phyloP scores from a whole-genome alignment of 371 early-diverging fungal species.

The Zychaea mexicana region DNA sequence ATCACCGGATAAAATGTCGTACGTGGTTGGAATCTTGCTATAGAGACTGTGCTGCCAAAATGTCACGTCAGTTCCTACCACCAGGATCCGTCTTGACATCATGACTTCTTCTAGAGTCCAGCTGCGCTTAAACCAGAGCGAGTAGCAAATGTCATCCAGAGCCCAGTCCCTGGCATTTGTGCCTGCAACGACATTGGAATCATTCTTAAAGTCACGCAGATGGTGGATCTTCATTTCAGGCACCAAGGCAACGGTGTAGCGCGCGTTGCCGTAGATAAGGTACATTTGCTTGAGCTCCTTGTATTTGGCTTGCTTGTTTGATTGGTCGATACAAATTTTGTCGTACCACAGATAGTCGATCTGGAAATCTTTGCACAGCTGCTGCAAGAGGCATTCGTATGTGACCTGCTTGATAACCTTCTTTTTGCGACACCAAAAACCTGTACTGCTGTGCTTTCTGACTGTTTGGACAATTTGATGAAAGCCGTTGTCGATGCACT shows the following conservation, averaged over 20 bases:
- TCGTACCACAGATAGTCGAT: neutral
- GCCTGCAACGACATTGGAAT: neutral
- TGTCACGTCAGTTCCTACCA: neutral
- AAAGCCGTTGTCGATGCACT: neutral
- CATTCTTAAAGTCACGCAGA: neutral
- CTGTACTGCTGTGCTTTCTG: no score
- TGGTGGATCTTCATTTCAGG: neutral
- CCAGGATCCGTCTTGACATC: neutral
- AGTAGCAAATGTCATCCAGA: neutral
- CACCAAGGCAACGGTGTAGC: neutral
- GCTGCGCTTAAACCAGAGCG: neutral
- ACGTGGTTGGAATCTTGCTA: neutral
- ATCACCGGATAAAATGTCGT: neutral
- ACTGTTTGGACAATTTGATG: neutral
- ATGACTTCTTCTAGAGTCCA: neutral
- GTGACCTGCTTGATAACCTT: neutral
- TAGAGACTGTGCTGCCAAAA: neutral
- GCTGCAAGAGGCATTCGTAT: neutral
- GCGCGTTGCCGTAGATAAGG: neutral
- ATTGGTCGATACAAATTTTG: neutral
- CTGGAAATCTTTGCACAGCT: neutral
- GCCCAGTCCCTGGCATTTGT: neutral
- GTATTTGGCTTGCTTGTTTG: neutral
- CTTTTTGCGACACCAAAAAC: no score
- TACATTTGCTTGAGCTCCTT: neutral